Evolutionary conservation across 2,329 filamentous ascomycete species (phyloP), one percentile per base, ranked within the genome.

Genomic region (Penicillium sp.): DNA sequence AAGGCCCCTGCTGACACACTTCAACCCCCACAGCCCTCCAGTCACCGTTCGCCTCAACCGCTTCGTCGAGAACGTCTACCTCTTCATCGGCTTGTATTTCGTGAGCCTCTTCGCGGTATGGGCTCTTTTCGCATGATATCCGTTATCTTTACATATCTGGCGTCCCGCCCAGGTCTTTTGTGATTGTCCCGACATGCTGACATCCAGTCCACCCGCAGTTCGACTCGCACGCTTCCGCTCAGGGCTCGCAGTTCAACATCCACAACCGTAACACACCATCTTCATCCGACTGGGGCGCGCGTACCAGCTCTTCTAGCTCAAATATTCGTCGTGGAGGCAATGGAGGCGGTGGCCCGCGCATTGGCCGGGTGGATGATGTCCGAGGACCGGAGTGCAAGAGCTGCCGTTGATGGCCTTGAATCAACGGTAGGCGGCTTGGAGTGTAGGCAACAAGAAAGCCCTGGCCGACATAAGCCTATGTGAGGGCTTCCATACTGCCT

Each of bases 11-110:
- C 56, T 61, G 28, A 59, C 45, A 22, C 54, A 11, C 20, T 60
- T 12, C 25, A 39, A 57, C 48, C 11, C 31, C 31, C 39, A 58
- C 59, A 82, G 79, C 43, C 79, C 79, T 12, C 81, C 81, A 3
- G 57, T 82, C 52, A 70, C 77, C 15, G 75, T 78, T 58, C 80
- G 79, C 51, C 53, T 79, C 58, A 69, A 67, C 51, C 76, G 75
- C 62, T 74, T 79, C 68, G 57, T 78, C 59, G 72, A 80, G 51
- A 71, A 68, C 55, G 58, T 78, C 53, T 83, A 82, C 64, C 67
- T 78, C 61, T 82, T 82, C 64, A 45, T 83, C 5, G 81, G 80
- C 5, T 70, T 83, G 25, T 83, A 83, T 59, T 64, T 83, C 31
- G 78, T 79, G 43, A 80, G 77, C 43, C 71, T 83, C 10, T 81